These are phyloP conservation scores for Leptodontidium sp. DNA, from an alignment of 2,329 filamentous ascomycete species.

Conservation along the genomic window DNA sequence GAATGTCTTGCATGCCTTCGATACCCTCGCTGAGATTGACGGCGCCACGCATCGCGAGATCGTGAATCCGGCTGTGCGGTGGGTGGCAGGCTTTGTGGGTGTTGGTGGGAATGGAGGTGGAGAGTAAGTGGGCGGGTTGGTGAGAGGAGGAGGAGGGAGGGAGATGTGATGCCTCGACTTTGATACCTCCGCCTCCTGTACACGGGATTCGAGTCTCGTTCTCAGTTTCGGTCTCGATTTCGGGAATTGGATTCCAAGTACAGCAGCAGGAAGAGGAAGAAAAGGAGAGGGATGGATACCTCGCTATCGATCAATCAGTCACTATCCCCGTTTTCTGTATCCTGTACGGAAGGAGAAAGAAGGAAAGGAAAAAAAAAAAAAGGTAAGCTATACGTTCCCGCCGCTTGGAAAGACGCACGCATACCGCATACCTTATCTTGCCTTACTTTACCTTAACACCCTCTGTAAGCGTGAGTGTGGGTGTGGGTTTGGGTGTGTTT, in stretches of 20 bases:
- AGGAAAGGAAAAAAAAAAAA: too few relatives aligned
- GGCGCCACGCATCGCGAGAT: slow-evolving; percentile 17
- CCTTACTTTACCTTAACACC: too few relatives aligned
- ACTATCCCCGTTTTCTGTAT: background rate
- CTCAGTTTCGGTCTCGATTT: too few relatives aligned
- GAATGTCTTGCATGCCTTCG: slow-evolving; percentile 29
- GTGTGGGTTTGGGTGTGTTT: background rate
- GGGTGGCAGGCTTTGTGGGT: slow-evolving; percentile 26
- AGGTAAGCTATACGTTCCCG: slow-evolving; percentile 9
- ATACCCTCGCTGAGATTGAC: slow-evolving; percentile 26
- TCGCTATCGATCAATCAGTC: slow-evolving; percentile 10
- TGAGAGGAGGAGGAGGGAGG: background rate
- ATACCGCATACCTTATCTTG: background rate
- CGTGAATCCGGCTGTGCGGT: slow-evolving; percentile 32
- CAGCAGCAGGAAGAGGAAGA: background rate
- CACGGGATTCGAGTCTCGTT: background rate
- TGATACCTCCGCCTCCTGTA: background rate
- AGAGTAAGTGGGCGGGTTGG: background rate
- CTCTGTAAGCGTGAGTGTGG: too few relatives aligned
- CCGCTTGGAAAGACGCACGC: background rate
- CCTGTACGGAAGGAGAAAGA: too few relatives aligned
- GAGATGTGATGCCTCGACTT: background rate
- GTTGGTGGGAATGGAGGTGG: slow-evolving; percentile 24
- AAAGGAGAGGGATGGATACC: slow-evolving; percentile 4
- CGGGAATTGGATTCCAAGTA: too few relatives aligned